Evolutionary conservation across 73 alveolate genomes (phyloP), one percentile per base, ranked within the genome.

Genomic region (Paramecium pentaurelia): DNA sequence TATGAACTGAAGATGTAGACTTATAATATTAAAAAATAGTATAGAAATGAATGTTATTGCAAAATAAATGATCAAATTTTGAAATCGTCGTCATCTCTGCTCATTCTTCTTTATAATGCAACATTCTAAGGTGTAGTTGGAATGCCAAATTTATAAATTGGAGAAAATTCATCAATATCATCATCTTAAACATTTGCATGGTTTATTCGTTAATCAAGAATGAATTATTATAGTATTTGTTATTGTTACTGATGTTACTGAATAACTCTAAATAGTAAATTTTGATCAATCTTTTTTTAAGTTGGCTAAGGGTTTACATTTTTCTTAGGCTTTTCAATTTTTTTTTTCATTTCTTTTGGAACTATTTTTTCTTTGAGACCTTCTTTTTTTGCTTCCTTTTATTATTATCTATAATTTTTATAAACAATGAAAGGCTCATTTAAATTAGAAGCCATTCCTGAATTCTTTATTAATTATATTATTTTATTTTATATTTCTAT

Each of bases 41-140:
- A 54, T 54, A 54, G 70, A 54, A 54, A 54, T 54, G 34, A 54
- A 54, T 54, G 70, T 18, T 54, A 18, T 54, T 54, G 70, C 22
- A 64, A 64, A 64, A 32, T 64, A 32, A 64, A 27, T 64, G 54
- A 34, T 64, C 84, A 64, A 64, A 64, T 64, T 64, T 64, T 64
- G 49, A 64, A 64, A 64, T 64, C 84, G 49, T 64, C 84, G 30
- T 64, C 84, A 12, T 64, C 84, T 64, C 51, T 64, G 47, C 84
- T 64, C 47, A 64, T 28, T 64, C 84, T 64, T 34, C 84, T 64
- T 64, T 64, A 11, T 28, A 64, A 64, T 64, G 20, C 84, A 64
- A 64, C 84, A 64, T 64, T 28, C 30, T 64, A 64, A 3, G 84
- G 84, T 64, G 84, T 64, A 32, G 84, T 64, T 32, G 84, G 84